Evolutionary conservation across 306 rosid genomes (phyloP).

Genomic region (Cajanus cajan): DNA sequence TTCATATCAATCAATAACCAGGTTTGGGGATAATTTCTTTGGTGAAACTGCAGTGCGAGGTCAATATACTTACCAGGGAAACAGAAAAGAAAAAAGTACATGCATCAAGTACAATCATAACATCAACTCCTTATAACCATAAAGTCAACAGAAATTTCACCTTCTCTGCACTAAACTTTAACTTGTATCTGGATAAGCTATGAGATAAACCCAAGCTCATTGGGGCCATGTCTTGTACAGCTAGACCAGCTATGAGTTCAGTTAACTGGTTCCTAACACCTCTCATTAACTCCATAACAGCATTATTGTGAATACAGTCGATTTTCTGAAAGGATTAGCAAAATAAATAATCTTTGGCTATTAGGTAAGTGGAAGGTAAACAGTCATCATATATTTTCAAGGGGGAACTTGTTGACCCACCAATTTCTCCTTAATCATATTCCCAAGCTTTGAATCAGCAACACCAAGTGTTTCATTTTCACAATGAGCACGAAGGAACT

Average conservation of each 20-base stretch:
- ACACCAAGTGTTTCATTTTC: conserved; percentile 77
- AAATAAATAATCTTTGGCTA: background rate
- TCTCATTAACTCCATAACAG: conserved; percentile 92
- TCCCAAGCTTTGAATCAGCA: conserved; percentile 91
- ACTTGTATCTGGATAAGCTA: conserved; percentile 83
- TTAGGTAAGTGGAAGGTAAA: background rate
- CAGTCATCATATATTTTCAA: background rate
- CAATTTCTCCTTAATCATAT: conserved; percentile 80
- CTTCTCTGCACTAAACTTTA: conserved; percentile 97
- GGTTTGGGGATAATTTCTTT: background rate
- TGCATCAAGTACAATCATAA: background rate
- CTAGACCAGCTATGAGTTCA: conserved; percentile 78
- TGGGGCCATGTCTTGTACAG: conserved; percentile 89
- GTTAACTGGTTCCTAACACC: conserved; percentile 81
- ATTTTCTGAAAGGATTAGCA: conserved; percentile 63
- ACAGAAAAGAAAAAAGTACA: background rate
- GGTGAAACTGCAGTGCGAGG: background rate
- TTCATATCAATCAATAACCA: background rate
- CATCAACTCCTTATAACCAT: background rate
- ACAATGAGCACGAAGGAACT: conserved; percentile 79
- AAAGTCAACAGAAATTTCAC: conserved; percentile 35
- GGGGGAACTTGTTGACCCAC: conserved; percentile 33
- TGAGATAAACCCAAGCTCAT: conserved; percentile 98
- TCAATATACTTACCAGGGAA: background rate
- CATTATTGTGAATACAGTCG: conserved; percentile 75